Percentiles rank a stretch among this genome's conserved stretches.
Conservation (phyloP, 495 filamentous ascomycete species). For the Aspergillus campestris region DNA sequence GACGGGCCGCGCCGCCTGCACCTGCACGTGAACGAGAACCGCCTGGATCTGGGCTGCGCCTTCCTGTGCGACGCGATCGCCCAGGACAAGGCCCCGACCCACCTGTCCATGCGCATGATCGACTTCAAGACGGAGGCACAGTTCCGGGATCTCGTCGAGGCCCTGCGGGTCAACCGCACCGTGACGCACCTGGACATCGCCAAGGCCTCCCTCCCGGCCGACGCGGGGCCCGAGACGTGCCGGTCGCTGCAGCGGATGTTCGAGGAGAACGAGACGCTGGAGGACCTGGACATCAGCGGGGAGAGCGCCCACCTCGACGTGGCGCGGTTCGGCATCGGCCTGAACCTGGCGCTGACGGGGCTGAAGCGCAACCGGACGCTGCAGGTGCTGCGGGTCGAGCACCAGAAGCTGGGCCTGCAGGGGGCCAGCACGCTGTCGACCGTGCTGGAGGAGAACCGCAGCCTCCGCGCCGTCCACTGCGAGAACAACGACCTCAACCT, state of each 20-base stretch:
- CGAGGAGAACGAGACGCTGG: conserved; percentile 65
- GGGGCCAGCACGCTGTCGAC: conserved; percentile 71
- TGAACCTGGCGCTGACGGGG: conserved; percentile 69
- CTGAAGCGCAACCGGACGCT: conserved; percentile 69
- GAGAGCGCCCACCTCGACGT: conserved; percentile 85
- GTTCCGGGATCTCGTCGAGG: conserved; percentile 65
- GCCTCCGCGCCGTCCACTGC: conserved; percentile 61
- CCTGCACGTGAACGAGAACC: conserved; percentile 73
- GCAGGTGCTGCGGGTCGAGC: conserved; percentile 67
- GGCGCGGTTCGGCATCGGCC: conserved; percentile 71
- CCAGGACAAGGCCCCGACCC: conserved; percentile 54
- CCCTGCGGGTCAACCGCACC: conserved; percentile 64
- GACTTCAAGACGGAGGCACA: conserved; percentile 72
- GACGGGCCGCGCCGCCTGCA: conserved; percentile 58
- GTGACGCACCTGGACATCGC: conserved; percentile 79
- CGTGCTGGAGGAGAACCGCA: conserved; percentile 60
- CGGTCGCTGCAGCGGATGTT: conserved; percentile 67
- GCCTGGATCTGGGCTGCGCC: conserved; percentile 63
- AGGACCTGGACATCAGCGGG: conserved; percentile 78
- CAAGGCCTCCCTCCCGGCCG: conserved; percentile 74
- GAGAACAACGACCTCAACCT: conserved; percentile 74
- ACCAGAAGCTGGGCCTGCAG: conserved; percentile 54
- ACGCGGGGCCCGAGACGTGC: conserved; percentile 66
- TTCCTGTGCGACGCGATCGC: conserved; percentile 62
- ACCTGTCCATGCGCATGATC: conserved; percentile 74